Percentiles rank a stretch among this genome's conserved stretches.
These are phyloP conservation scores for Coniferiporia sulphurascens DNA, from an alignment of 1,284 basidiomycete genomes.

Conservation along the genomic window DNA sequence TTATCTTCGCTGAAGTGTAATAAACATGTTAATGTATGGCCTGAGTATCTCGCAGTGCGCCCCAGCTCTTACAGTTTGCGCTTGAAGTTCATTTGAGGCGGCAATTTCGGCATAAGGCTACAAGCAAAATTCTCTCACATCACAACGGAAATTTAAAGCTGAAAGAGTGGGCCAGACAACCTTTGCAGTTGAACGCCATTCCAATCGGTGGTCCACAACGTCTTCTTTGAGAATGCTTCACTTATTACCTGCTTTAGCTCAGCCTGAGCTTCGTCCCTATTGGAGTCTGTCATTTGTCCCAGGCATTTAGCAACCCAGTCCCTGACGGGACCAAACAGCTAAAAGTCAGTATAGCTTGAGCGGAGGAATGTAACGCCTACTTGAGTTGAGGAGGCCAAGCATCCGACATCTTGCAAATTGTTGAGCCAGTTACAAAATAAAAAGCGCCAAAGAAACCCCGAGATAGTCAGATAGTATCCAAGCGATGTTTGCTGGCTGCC, in stretches of 20 bases:
- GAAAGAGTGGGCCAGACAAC: slow-evolving; percentile 31
- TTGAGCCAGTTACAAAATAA: background rate
- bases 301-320: slow-evolving; percentile 83
- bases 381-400: slow-evolving; percentile 63
- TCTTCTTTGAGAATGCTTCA: slow-evolving; percentile 72
- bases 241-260: slow-evolving; percentile 85
- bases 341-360: slow-evolving; percentile 12
- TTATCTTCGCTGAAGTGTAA: slow-evolving; percentile 34
- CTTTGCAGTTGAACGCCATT: slow-evolving; percentile 73
- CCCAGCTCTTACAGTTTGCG: slow-evolving; percentile 57
- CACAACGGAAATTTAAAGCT: slow-evolving; percentile 15
- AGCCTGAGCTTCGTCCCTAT: slow-evolving; percentile 69
- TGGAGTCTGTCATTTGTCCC: slow-evolving; percentile 74
- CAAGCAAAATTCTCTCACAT: slow-evolving; percentile 19
- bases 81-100: slow-evolving; percentile 49
- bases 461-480: background rate
- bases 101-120: slow-evolving; percentile 64
- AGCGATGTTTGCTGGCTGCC: too few species aligned
- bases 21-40: background rate
- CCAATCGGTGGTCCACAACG: slow-evolving; percentile 90
- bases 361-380: slow-evolving; percentile 30
- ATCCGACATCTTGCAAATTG: slow-evolving; percentile 37
- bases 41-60: background rate
- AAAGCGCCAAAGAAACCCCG: slow-evolving; percentile 1
- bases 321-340: slow-evolving; percentile 34